Evolutionary conservation across 2,329 filamentous ascomycete species (phyloP), one percentile per base, ranked within the genome.

Genomic region (Aureobasidium subglaciale): DNA sequence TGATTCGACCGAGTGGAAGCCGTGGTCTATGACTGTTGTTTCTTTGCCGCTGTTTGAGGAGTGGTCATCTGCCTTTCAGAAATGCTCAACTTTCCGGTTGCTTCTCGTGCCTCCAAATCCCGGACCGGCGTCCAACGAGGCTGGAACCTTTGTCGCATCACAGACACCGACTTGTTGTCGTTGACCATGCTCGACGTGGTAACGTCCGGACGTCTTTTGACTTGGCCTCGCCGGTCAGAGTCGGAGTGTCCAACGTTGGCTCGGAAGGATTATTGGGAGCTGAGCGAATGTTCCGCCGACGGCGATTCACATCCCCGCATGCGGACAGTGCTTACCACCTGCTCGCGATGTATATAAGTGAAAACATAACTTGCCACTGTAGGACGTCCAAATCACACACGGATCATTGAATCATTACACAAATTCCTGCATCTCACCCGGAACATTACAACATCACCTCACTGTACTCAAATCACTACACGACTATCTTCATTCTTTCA

Each of bases 21-120:
- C 49, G 49, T n/a, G 30, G 15, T 32, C 35, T 53, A 53, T 42
- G 49, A 53, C 49, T 30, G 48, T 42, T 42, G 9, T 42, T 48
- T 29, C 30, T 37, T 22, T 27, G 16, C 22, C 45, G 32, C 45
- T 13, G 45, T 49, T 18, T 2, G 18, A 13, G 25, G 18, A 22
- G 20, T 42, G 49, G 49, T 53, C 49, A 55, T 25, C 50, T 43
- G 37, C 30, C 38, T 24, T 8, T 6, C 16, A 4, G 25, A 18
- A 29, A 4, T 53, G 25, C 9, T 32, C 15, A 38, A 11, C 18
- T 5, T 34, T 20, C 50, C 40, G 50, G 15, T 8, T 24, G 25
- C 38, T 55, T 55, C 38, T 55, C 50, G 50, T 55, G 22, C 40
- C 13, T 15, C 16, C 48, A 40, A 30, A 52, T 24, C 24, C 48